Evolutionary conservation across 2,329 filamentous ascomycete species (phyloP), one percentile per base, ranked within the genome.

Genomic region (Cercospora zeina): DNA sequence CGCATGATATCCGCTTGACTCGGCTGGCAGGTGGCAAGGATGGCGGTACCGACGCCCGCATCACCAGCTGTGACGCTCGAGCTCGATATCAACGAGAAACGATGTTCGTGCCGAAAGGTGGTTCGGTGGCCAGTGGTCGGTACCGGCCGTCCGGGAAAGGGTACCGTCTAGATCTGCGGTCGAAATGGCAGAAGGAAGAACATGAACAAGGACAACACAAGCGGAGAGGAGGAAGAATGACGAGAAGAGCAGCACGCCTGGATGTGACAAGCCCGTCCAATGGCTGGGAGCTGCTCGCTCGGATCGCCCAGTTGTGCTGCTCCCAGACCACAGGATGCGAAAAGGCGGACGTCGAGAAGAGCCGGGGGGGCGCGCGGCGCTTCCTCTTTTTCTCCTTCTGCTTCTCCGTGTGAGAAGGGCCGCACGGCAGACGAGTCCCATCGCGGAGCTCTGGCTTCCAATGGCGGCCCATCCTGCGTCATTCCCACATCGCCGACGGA

Each of bases 231-330:
- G 24, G 24, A 27, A 27, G 3, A 6, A 27, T 27, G 21, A 57
- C 30, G 54, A 45, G 49, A 37, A 42, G 42, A 31, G 27, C 37
- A 50, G 36, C 19, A 50, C 49, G 56, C 24, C 34, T 60, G 59
- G 55, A 60, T 57, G 34, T 45, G 57, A 42, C 31, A 58, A 42
- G 51, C 61, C 56, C 45, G 36, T 51, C 37, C n/a, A 54, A 49
- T 54, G 27, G 53, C 47, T 53, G 49, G n/a, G 39, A 33, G 30
- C 33, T 55, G 13, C 39, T 54, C 30, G 42, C 50, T 57, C 31
- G 58, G 61, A 33, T 45, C 47, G 53, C 37, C 61, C 57, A 56
- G 62, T 51, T 50, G 54, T 53, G 58, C 49, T 37, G 24, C 24
- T 27, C 24, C 51, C 54, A 31, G 54, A 54, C 56, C 53, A 58